Evolutionary conservation across 352 stramenopile species (phyloP).

Genomic region (Phytophthora litchii): DNA sequence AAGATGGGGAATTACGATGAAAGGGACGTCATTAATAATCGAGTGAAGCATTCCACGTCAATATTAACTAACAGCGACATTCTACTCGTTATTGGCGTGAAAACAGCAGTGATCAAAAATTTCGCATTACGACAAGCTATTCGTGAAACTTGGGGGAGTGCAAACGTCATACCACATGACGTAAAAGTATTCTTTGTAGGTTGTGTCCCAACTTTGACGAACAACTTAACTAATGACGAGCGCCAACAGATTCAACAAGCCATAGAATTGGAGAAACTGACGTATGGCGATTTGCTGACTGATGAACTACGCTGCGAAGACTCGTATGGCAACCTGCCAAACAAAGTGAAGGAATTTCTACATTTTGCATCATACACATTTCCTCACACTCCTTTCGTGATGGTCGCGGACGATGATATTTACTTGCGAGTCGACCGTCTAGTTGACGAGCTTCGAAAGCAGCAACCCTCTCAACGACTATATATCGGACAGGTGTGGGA

Average conservation of each 20-base stretch:
- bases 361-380: slow-evolving; percentile 22
- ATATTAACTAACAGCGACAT: background rate
- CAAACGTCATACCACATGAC: slow-evolving; percentile 14
- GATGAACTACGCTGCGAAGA: slow-evolving; percentile 56
- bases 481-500: slow-evolving; percentile 33
- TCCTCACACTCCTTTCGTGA: slow-evolving; percentile 39
- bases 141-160: slow-evolving; percentile 49
- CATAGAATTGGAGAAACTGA: slow-evolving; percentile 35
- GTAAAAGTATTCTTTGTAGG: slow-evolving; percentile 50
- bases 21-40: background rate
- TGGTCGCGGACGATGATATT: slow-evolving; percentile 65
- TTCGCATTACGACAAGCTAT: slow-evolving; percentile 39
- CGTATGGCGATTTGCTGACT: slow-evolving; percentile 47
- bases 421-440: slow-evolving; percentile 42
- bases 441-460: slow-evolving; percentile 1
- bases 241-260: slow-evolving; percentile 15
- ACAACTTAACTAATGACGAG: background rate
- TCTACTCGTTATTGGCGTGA: slow-evolving; percentile 55
- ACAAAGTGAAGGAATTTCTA: slow-evolving; percentile 67
- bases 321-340: slow-evolving; percentile 49
- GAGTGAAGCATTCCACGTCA: background rate
- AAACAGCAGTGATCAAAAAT: slow-evolving; percentile 41
- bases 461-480: background rate
- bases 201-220: slow-evolving; percentile 22
- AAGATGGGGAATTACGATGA: background rate